Conservation (phyloP, 208 protist genomes). For the Polymyxa betae region DNA sequence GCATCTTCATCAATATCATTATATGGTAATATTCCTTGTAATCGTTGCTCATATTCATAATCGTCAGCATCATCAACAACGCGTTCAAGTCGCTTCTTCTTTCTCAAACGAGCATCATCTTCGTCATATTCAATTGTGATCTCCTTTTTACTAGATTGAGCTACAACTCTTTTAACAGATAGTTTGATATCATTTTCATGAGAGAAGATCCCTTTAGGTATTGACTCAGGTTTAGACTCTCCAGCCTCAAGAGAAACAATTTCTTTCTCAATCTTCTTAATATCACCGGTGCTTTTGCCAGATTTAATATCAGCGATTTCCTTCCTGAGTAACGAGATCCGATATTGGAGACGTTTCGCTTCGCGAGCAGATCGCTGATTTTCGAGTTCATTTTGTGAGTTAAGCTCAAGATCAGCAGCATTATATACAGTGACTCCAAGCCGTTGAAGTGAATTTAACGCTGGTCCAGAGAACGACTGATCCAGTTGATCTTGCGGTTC, state of each 20-base stretch:
- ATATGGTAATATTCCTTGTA: not conserved
- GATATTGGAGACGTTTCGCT: not conserved
- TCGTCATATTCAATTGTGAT: not conserved
- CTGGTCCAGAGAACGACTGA: conserved; percentile 12
- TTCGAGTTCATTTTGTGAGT: not conserved
- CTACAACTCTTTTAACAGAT: not conserved
- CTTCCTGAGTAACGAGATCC: not conserved
- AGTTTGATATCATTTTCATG: not conserved
- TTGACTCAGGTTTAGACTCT: not conserved
- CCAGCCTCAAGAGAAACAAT: not conserved
- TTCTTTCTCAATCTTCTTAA: not conserved
- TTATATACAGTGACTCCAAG: conserved; percentile 17
- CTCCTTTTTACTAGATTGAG: not conserved
- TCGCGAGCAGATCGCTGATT: not conserved
- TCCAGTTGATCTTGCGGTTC: not conserved
- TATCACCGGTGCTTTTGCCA: not conserved
- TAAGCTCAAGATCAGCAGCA: conserved; percentile 10
- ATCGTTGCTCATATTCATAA: conserved; percentile 2
- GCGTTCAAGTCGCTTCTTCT: not conserved
- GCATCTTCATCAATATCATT: not conserved
- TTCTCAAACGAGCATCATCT: not conserved
- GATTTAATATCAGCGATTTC: not conserved
- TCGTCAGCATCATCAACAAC: conserved; percentile 52
- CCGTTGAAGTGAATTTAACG: not conserved
- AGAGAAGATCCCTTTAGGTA: not conserved